These are phyloP conservation scores for Candida sphagnicola DNA, from an alignment of 805 yeast genomes.

Conservation along the genomic window DNA sequence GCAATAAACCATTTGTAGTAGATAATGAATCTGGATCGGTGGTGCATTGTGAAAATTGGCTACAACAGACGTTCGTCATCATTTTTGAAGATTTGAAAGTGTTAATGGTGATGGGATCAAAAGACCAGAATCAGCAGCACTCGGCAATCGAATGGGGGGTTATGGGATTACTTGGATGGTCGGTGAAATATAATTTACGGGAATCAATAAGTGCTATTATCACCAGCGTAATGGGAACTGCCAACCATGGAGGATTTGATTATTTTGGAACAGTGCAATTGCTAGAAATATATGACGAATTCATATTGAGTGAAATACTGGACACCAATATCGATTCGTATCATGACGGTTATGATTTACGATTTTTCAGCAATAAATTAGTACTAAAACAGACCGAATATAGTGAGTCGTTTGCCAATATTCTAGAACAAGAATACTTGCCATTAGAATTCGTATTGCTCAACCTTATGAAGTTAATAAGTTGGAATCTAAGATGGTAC, in stretches of 20 bases:
- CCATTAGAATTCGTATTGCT: constrained; percentile 31
- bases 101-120: constrained; percentile 20
- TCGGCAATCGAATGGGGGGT: constrained; percentile 75
- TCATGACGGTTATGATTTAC: constrained; percentile 23
- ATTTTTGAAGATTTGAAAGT: constrained; percentile 56
- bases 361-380: constrained; percentile 29
- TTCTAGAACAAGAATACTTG: constrained; percentile 25
- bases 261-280: constrained; percentile 52
- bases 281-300: constrained; percentile 44
- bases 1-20: neutral
- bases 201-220: constrained; percentile 35
- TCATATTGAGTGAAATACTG: constrained; percentile 30
- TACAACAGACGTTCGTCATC: constrained; percentile 68
- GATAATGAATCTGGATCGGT: neutral
- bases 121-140: constrained; percentile 33
- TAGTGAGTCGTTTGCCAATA: constrained; percentile 18
- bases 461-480: constrained; percentile 44
- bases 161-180: constrained; percentile 54
- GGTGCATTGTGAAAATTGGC: constrained; percentile 65
- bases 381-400: constrained; percentile 21
- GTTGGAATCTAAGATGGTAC: constrained; percentile 67
- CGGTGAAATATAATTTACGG: constrained; percentile 34
- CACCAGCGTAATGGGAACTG: constrained; percentile 46
- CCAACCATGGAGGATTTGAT: constrained; percentile 57
- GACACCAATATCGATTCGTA: constrained; percentile 29